phyloP scores from a whole-genome alignment of 352 stramenopile species.

The Phytophthora sp. region DNA sequence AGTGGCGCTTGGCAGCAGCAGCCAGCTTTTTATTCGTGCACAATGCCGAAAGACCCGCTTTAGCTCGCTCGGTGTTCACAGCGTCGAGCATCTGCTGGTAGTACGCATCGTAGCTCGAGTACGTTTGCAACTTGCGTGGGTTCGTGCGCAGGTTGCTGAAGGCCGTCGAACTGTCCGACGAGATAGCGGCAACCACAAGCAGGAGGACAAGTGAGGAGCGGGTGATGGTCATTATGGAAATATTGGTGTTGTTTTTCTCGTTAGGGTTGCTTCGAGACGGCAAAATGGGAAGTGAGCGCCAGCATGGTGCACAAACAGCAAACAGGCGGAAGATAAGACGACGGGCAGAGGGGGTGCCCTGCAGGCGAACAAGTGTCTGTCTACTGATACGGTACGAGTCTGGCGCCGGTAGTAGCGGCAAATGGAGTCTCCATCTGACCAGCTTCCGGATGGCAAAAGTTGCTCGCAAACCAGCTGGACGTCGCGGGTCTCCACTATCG shows the following conservation, averaged over 20 bases:
- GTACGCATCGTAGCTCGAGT: slow-evolving; percentile 37
- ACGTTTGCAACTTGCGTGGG: slow-evolving; percentile 36
- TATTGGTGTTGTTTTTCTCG: slow-evolving; percentile 11
- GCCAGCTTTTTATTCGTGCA: slow-evolving; percentile 56
- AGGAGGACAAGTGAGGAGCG: slow-evolving; percentile 30
- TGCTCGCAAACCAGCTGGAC: slow-evolving; percentile 36
- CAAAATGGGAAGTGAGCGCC: slow-evolving; percentile 25
- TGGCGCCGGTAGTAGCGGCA: slow-evolving; percentile 11
- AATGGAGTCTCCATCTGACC: slow-evolving; percentile 25
- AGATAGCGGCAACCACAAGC: slow-evolving; percentile 20
- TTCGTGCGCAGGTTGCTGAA: slow-evolving; percentile 23
- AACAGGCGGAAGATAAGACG: slow-evolving; percentile 28
- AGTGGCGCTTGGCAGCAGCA: slow-evolving; percentile 34
- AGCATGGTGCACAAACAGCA: slow-evolving; percentile 27
- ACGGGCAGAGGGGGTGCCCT: slow-evolving; percentile 26
- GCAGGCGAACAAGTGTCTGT: slow-evolving; percentile 14
- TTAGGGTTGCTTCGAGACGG: slow-evolving; percentile 17
- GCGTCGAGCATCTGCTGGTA: slow-evolving; percentile 38
- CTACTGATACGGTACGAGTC: slow-evolving; percentile 22
- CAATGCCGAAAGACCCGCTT: slow-evolving; percentile 40
- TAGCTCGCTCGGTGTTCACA: slow-evolving; percentile 57
- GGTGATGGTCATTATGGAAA: slow-evolving; percentile 31
- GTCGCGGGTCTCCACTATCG: neutral
- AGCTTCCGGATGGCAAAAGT: slow-evolving; percentile 9
- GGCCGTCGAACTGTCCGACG: slow-evolving; percentile 18